phyloP scores from a whole-genome alignment of 2,329 filamentous ascomycete species.

The Aspergillus sp. region DNA sequence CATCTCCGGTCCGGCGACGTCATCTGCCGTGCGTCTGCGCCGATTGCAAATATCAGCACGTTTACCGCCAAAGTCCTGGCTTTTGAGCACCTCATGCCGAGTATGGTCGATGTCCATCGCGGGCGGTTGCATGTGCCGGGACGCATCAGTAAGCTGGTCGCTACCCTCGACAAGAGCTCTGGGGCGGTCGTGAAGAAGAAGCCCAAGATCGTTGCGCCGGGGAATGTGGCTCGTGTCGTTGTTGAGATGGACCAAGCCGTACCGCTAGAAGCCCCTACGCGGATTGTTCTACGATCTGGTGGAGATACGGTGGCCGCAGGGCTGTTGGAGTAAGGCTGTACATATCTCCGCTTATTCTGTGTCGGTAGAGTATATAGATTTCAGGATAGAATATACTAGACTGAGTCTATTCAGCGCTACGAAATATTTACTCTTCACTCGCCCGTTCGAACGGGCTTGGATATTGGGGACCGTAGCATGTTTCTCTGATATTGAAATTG shows the following conservation, averaged over 20 bases:
- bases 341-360: background rate
- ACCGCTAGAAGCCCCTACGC: constrained; percentile 75
- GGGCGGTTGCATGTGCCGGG: constrained; percentile 79
- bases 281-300: constrained; percentile 75
- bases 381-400: background rate
- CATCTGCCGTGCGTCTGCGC: constrained; percentile 67
- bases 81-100: constrained; percentile 85
- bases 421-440: no score
- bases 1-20: constrained; percentile 84
- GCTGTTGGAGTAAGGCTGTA: constrained; percentile 59
- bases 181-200: constrained; percentile 78
- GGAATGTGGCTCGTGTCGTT: constrained; percentile 70
- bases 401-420: no score
- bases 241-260: constrained; percentile 72
- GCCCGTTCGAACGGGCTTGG: no score
- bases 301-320: constrained; percentile 88
- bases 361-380: background rate
- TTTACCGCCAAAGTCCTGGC: constrained; percentile 84
- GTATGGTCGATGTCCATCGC: constrained; percentile 83
- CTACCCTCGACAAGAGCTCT: constrained; percentile 73
- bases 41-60: constrained; percentile 68
- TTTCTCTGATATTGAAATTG: no score
- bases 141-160: constrained; percentile 68
- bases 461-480: no score
- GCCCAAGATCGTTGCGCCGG: constrained; percentile 79